A percentile compares a stretch with the other conserved stretches of the same genome.
phyloP scores from a whole-genome alignment of 306 rosid genomes.

The Castanospermum australe region DNA sequence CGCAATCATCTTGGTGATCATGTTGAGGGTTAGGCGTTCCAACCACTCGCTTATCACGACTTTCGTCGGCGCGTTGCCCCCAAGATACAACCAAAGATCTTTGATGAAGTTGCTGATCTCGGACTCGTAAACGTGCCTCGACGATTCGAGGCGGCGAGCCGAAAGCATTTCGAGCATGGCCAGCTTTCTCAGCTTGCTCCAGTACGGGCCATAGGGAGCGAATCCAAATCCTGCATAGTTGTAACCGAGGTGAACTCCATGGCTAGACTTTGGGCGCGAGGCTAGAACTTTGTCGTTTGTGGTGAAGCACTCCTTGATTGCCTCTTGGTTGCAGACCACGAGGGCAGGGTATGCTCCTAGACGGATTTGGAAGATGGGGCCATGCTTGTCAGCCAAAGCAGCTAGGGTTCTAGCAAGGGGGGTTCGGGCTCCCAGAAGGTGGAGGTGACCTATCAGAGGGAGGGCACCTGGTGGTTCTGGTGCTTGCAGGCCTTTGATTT shows the following conservation, averaged over 20 bases:
- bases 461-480: conserved; percentile 48
- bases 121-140: conserved; percentile 29
- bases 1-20: conserved; percentile 42
- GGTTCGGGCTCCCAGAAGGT: conserved; percentile 20
- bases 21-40: conserved; percentile 41
- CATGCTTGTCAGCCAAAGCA: conserved; percentile 47
- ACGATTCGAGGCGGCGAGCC: conserved; percentile 36
- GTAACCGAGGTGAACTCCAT: conserved; percentile 48
- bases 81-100: conserved; percentile 5
- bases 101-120: conserved; percentile 37
- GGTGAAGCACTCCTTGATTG: conserved; percentile 59
- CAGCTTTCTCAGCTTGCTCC: conserved; percentile 48
- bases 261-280: conserved; percentile 43
- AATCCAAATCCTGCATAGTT: conserved; percentile 52
- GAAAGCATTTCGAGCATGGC: conserved; percentile 45
- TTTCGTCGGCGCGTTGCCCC: not conserved
- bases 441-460: conserved; percentile 65
- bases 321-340: conserved; percentile 47
- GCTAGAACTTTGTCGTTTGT: conserved; percentile 48
- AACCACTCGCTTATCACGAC: conserved; percentile 53
- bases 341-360: conserved; percentile 45
- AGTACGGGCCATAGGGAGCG: conserved; percentile 44
- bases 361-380: conserved; percentile 49
- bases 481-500: conserved; percentile 17
- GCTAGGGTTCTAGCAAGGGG: conserved; percentile 45